A percentile compares a stretch with the other conserved stretches of the same genome.
Evolutionary conservation across 345 rosid species (phyloP).

Genomic region (Arabidopsis suecica): DNA sequence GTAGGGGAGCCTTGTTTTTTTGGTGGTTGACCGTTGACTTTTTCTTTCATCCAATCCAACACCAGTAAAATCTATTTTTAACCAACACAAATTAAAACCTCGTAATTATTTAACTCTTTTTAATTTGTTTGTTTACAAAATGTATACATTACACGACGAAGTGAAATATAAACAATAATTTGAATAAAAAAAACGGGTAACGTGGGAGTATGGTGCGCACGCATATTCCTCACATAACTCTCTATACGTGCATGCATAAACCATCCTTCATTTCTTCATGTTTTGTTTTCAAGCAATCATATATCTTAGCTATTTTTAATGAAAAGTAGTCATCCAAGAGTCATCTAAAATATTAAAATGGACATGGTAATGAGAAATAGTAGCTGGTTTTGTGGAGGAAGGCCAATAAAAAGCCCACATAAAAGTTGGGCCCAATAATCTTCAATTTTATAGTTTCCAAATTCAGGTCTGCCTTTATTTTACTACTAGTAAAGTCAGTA

Average conservation of each 20-base stretch:
- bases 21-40: slow-evolving; percentile 36
- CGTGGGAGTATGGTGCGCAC: slow-evolving; percentile 45
- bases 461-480: background rate
- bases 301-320: background rate
- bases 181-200: slow-evolving; percentile 27
- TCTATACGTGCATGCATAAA: slow-evolving; percentile 47
- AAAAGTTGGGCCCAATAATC: background rate
- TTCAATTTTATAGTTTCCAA: background rate
- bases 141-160: background rate
- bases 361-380: too few species aligned
- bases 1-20: slow-evolving; percentile 46
- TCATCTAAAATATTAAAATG: background rate
- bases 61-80: slow-evolving; percentile 33
- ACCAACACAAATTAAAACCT: slow-evolving; percentile 6
- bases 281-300: background rate
- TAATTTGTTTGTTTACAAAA: background rate
- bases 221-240: slow-evolving; percentile 25
- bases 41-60: slow-evolving; percentile 31
- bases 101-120: slow-evolving; percentile 11
- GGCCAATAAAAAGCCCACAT: slow-evolving; percentile 2
- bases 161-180: slow-evolving; percentile 22
- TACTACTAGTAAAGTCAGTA: background rate
- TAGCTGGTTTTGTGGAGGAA: background rate
- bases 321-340: background rate
- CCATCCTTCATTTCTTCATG: slow-evolving; percentile 24